Evolutionary conservation across 177 flowering plant genomes (phyloP), one percentile per base, ranked within the genome.

Genomic region (Vitis hybrid): DNA sequence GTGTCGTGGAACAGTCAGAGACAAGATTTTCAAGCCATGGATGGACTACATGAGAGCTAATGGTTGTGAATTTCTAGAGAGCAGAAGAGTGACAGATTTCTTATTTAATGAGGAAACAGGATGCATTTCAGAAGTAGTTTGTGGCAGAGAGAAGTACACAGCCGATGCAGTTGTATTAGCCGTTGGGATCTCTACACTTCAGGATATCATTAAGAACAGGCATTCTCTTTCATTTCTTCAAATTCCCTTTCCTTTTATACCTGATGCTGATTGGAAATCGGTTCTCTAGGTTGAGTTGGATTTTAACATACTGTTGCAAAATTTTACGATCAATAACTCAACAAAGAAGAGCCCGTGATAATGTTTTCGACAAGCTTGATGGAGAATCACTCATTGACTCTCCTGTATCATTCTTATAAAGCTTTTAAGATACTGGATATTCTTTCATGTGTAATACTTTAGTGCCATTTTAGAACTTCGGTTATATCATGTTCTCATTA

Each of bases 101-200:
- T 58, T 68, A 50, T 2, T 81, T 10, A 69, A 83, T 68, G 86
- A 84, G 67, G 86, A 81, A 70, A 84, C 83, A 33, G 86, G 84
- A 18, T 57, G 76, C 61, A 74, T 87, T 53, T 78, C 88, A 15
- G 86, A 83, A 73, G 83, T 89, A 49, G 59, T 80, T 67, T 89
- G 88, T 71, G 83, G 80, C 52, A 72, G 72, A 67, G 84, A 79
- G 68, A 81, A 67, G 10, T 79, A 78, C 31, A 64, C 66, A 16
- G 87, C 85, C 61, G 90, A 87, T 79, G 86, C 88, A 15, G 82
- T 89, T 31, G 66, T 89, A 60, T 73, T 87, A 45, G 89, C 90
- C 64, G 80, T 85, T 74, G 85, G 88, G 72, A 77, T 89, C 59
- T 80, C 90, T 55, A 72, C 74, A n/a, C 76, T 86, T 16, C 87